Conservation (phyloP, 73 alveolate species). For the Paramecium primaurelia region DNA sequence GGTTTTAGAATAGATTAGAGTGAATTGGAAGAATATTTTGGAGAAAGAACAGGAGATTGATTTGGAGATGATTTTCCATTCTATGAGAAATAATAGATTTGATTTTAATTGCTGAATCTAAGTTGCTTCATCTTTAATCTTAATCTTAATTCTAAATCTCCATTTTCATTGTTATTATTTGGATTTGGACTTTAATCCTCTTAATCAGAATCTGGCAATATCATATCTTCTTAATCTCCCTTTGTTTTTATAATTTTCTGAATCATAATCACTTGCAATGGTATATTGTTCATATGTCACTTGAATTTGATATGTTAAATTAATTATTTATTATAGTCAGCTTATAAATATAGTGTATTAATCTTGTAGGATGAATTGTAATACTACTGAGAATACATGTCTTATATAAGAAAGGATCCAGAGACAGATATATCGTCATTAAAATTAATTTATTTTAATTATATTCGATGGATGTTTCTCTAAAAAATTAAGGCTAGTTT, state of each 20-base stretch:
- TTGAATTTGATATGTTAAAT: neutral
- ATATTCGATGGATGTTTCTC: neutral
- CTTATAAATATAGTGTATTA: neutral
- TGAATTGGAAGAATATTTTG: neutral
- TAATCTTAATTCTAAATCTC: neutral
- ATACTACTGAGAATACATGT: neutral
- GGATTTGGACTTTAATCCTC: neutral
- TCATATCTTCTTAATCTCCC: neutral
- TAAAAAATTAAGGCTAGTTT: neutral
- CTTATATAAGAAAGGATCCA: neutral
- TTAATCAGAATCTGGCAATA: neutral
- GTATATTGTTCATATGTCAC: neutral
- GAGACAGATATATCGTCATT: neutral
- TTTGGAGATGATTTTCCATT: neutral
- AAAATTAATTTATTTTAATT: neutral
- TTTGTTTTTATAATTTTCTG: neutral
- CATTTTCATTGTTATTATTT: neutral
- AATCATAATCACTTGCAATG: neutral
- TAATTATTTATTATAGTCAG: neutral
- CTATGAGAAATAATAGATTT: neutral
- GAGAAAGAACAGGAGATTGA: neutral
- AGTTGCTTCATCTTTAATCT: neutral
- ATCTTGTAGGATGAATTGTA: neutral
- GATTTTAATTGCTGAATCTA: neutral
- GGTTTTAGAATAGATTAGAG: neutral